Percentiles rank a stretch among this genome's conserved stretches.
Evolutionary conservation across 2,329 filamentous ascomycete genomes (phyloP).

Genomic region (Fonsecaea monophora): DNA sequence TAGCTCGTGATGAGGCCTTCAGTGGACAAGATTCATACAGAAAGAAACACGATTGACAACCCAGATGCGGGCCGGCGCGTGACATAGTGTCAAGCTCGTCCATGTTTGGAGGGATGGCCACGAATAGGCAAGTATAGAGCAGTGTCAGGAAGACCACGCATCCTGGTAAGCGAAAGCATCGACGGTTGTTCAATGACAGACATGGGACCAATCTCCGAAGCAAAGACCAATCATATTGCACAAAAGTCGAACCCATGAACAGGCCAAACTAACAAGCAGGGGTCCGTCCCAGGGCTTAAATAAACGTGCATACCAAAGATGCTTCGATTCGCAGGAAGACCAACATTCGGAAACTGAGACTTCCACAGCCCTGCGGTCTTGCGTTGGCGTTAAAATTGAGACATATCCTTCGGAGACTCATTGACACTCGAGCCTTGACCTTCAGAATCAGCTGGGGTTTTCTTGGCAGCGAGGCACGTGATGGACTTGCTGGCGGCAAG

Average conservation of each 20-base stretch:
- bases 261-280: not conserved
- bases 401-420: slow-evolving; percentile 6
- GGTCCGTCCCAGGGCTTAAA: slow-evolving; percentile 12
- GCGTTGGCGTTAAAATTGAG: not conserved
- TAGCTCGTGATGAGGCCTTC: not conserved
- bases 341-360: not conserved
- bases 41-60: not conserved
- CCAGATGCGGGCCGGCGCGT: not conserved
- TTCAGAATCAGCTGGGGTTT: not conserved
- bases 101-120: slow-evolving; percentile 10
- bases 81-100: slow-evolving; percentile 5
- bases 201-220: slow-evolving; percentile 15
- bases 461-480: slow-evolving; percentile 5
- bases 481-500: not conserved
- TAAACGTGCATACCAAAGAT: slow-evolving; percentile 22
- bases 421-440: not conserved
- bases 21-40: not conserved
- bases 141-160: not conserved
- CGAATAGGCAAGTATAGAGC: not conserved
- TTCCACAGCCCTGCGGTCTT: not conserved
- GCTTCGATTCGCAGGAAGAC: slow-evolving; percentile 21
- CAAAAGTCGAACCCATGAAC: not conserved
- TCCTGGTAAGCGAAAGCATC: slow-evolving; percentile 7
- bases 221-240: slow-evolving; percentile 12
- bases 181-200: slow-evolving; percentile 12